Evolutionary conservation across 164 flowering plant species (phyloP), one percentile per base, ranked within the genome.

Genomic region (Protea cynaroides): DNA sequence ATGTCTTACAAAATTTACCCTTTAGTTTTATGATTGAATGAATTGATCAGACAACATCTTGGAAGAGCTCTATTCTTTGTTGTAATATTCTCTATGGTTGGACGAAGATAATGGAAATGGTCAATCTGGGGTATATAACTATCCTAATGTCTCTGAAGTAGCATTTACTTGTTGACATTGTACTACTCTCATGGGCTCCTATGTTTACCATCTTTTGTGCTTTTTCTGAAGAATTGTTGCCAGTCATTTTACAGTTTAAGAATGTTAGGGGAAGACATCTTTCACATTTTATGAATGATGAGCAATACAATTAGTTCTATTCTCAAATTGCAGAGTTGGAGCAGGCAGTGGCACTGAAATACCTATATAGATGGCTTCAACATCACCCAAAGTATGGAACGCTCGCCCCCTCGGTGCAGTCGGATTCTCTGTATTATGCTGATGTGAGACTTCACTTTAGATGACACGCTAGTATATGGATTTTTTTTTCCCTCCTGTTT

Each of bases 291-390:
- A 25, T 24, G 34, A 56, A 34, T 46, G 62, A 49, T 40, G 18
- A 29, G 21, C 22, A 37, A 52, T 59, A 34, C 23, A 56, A 49
- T 49, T 61, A 21, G 3, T 63, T 62, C 34, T 61, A 36, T 25
- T 66, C 70, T 46, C 25, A 49, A 22, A 59, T 68, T 71, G 64
- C 96, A 94, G 99, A 94, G 73, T 69, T 94, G 84, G 99, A 94
- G 79, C 96, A 89, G 72, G 74, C 85, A 63, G 88, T 87, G 73
- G 99, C 99, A 53, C 75, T 91, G 74, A 89, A 87, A 72, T 91
- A 91, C 71, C 69, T 94, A 55, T 83, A 84, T 72, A 79, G 89
- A 56, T 94, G 99, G 99, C 82, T 94, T 67, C 87, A 81, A 37
- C 75, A 89, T 76, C 96, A 94, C 72, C 88, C 96, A 12, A 94